These are phyloP conservation scores for Entomortierella chlamydospora DNA, from an alignment of 192 early-diverging fungal species.

Conservation along the genomic window DNA sequence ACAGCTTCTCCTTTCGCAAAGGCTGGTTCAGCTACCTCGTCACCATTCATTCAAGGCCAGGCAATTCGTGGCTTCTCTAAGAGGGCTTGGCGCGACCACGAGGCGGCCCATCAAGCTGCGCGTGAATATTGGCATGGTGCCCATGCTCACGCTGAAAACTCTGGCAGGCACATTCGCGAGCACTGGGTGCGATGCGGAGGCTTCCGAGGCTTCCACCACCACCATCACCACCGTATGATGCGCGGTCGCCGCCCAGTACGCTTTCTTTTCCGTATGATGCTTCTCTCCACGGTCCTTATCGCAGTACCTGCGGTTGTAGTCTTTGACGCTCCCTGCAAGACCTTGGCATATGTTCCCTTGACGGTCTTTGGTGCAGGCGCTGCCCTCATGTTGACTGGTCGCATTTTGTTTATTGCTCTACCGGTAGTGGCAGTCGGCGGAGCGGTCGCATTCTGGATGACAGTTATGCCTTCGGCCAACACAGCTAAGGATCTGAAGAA, in stretches of 20 bases:
- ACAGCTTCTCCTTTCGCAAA: slow-evolving; percentile 2
- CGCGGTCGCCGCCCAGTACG: slow-evolving; percentile 11
- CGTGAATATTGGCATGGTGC: slow-evolving; percentile 17
- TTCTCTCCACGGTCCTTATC: slow-evolving; percentile 24
- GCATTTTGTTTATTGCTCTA: slow-evolving; percentile 11
- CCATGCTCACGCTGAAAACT: not conserved
- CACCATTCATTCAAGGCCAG: slow-evolving; percentile 23
- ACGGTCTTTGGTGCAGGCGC: slow-evolving; percentile 23
- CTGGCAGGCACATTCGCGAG: slow-evolving; percentile 14
- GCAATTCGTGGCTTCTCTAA: slow-evolving; percentile 25
- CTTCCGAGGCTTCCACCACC: slow-evolving; percentile 19
- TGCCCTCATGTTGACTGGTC: slow-evolving; percentile 25
- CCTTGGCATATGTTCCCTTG: slow-evolving; percentile 12
- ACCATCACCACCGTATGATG: slow-evolving; percentile 11
- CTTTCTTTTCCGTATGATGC: slow-evolving; percentile 30
- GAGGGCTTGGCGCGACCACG: slow-evolving; percentile 21
- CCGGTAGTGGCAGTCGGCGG: slow-evolving; percentile 23
- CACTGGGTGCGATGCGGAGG: slow-evolving; percentile 10
- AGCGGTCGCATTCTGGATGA: slow-evolving; percentile 11
- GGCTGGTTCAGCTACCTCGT: not conserved
- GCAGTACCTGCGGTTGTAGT: slow-evolving; percentile 29
- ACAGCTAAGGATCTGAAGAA: slow-evolving; percentile 28
- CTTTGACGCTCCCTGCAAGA: slow-evolving; percentile 15
- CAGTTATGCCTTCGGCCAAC: slow-evolving; percentile 18
- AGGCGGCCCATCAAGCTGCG: slow-evolving; percentile 2